phyloP scores from a whole-genome alignment of 139 green algal genomes.

The Ettlia oleoabundans region DNA sequence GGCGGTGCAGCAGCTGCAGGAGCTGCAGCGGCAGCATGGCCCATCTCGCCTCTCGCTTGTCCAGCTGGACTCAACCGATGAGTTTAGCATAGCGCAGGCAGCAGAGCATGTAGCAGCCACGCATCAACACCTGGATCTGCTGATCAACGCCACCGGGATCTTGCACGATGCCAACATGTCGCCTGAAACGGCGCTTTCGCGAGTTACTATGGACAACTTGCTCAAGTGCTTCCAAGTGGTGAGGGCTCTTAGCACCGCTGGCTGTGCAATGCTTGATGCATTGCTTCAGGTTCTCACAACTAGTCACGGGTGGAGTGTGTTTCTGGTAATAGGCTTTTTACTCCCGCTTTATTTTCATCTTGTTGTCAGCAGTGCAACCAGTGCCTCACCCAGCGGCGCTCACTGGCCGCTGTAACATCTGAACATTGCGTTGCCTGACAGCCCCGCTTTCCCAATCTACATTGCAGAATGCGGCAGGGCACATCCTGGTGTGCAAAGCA shows the following conservation, averaged over 20 bases:
- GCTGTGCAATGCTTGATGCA: too few species aligned
- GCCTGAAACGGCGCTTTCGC: constrained; percentile 75
- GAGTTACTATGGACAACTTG: constrained; percentile 58
- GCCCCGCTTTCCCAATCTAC: too few species aligned
- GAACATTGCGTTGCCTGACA: too few species aligned
- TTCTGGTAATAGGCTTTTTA: too few species aligned
- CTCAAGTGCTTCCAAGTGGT: constrained; percentile 53
- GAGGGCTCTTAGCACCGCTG: too few species aligned
- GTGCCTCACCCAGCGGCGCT: too few species aligned
- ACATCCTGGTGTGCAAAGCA: constrained; percentile 72
- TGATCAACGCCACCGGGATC: constrained; percentile 78
- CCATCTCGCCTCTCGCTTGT: constrained; percentile 56
- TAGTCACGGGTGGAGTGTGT: too few species aligned
- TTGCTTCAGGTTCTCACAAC: too few species aligned
- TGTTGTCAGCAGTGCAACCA: too few species aligned
- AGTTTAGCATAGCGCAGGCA: constrained; percentile 57
- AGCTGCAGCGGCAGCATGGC: constrained; percentile 40
- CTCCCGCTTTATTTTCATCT: too few species aligned
- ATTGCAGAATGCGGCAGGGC: constrained; percentile 75
- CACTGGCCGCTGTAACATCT: too few species aligned
- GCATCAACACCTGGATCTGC: constrained; percentile 61
- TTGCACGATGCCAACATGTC: constrained; percentile 43
- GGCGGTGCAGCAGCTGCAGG: constrained; percentile 46
- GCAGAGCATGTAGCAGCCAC: constrained; percentile 30
- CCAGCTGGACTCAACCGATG: constrained; percentile 63